Conservation (phyloP, 495 filamentous ascomycete species). For the Oidiodendron maius region DNA sequence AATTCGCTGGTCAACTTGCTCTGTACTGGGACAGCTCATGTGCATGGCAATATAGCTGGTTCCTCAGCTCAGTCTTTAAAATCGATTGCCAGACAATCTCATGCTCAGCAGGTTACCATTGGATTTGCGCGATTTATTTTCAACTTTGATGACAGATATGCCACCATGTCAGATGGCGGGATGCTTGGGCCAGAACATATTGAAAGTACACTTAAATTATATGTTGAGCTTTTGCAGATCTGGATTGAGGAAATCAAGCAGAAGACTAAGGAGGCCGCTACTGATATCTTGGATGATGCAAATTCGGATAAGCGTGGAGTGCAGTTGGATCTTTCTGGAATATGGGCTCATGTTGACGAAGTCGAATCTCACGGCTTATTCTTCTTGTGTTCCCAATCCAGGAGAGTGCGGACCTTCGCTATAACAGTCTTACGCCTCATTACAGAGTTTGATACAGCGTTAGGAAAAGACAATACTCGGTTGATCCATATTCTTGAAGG, state of each 20-base stretch:
- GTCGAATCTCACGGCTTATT: conserved; percentile 97
- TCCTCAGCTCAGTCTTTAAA: conserved; percentile 92
- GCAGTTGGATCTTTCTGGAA: conserved; percentile 79
- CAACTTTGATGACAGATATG: conserved; percentile 93
- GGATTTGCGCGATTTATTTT: conserved; percentile 97
- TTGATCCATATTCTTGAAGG: conserved; percentile 90
- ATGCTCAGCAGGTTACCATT: conserved; percentile 94
- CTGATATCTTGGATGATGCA: conserved; percentile 54
- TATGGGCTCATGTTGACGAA: conserved; percentile 90
- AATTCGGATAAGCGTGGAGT: conserved; percentile 53
- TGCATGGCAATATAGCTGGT: conserved; percentile 83
- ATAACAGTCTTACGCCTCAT: conserved; percentile 88
- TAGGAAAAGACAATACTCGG: conserved; percentile 64
- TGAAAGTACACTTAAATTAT: conserved; percentile 85
- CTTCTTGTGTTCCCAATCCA: conserved; percentile 93
- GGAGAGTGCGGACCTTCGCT: conserved; percentile 80
- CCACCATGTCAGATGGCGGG: conserved; percentile 95
- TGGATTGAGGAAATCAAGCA: conserved; percentile 95
- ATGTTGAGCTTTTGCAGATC: conserved; percentile 88
- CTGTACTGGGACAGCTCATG: conserved; percentile 94
- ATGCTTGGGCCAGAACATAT: conserved; percentile 95
- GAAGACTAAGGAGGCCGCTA: conserved; percentile 69
- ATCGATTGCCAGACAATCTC: conserved; percentile 86
- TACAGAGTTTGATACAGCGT: conserved; percentile 85
- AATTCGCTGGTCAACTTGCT: conserved; percentile 92